Evolutionary conservation across 139 green algal species (phyloP).

Genomic region (Diplosphaera chodatii): DNA sequence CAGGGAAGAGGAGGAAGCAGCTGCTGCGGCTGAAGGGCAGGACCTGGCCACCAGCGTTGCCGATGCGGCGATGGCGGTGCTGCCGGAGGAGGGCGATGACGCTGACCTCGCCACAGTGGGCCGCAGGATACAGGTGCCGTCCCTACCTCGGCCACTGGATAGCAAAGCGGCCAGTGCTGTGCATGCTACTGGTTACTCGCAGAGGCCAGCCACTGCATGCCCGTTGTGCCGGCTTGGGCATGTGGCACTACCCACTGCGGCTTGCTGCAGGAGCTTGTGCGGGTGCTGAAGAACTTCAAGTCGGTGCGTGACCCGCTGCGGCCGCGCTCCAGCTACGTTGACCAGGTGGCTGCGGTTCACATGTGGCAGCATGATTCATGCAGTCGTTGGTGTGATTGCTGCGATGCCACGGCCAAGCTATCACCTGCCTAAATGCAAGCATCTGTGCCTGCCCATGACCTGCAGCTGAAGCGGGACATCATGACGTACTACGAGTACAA

Average conservation of each 20-base stretch:
- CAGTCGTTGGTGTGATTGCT: background rate
- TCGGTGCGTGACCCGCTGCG: slow-evolving; percentile 30
- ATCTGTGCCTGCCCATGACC: background rate
- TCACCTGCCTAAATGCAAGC: background rate
- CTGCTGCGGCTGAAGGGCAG: slow-evolving; percentile 49
- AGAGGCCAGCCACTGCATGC: slow-evolving; percentile 2
- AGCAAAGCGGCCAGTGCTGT: too few relatives aligned
- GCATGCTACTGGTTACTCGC: too few relatives aligned
- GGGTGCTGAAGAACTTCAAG: slow-evolving; percentile 79
- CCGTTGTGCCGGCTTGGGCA: too few relatives aligned
- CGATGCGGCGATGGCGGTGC: slow-evolving; percentile 60
- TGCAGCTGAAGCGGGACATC: slow-evolving; percentile 78
- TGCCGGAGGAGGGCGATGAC: slow-evolving; percentile 17
- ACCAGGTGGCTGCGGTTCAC: slow-evolving; percentile 30
- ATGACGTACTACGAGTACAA: slow-evolving; percentile 96
- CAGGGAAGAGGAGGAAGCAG: slow-evolving; percentile 30
- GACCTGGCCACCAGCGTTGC: slow-evolving; percentile 43
- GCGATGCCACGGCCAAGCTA: background rate
- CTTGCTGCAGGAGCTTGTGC: slow-evolving; percentile 54
- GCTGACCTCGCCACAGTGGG: slow-evolving; percentile 6
- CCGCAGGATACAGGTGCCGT: slow-evolving; percentile 28
- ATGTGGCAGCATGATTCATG: background rate
- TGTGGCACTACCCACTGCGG: too few relatives aligned
- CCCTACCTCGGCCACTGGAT: too few relatives aligned
- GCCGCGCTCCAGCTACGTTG: slow-evolving; percentile 69